These are phyloP conservation scores for Microsporum canis DNA, from an alignment of 2,329 filamentous ascomycete species.

Conservation along the genomic window DNA sequence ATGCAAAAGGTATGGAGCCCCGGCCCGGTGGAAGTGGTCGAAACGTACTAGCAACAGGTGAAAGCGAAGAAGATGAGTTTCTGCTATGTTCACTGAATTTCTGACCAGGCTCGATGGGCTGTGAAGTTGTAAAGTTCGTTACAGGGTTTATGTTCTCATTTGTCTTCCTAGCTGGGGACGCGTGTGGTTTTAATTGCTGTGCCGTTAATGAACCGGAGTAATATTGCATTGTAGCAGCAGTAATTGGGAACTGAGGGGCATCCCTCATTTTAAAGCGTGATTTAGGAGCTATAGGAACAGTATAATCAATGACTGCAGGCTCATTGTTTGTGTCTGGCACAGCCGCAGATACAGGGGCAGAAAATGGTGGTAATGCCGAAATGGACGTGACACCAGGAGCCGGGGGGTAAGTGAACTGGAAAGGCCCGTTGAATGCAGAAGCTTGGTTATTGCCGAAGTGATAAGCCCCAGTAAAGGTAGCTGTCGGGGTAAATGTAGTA, in stretches of 20 bases:
- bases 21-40: neutral
- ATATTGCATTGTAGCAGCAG: conserved; percentile 16
- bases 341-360: neutral
- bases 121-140: neutral
- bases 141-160: conserved; percentile 5
- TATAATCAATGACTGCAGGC: neutral
- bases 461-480: neutral
- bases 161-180: neutral
- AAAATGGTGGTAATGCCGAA: neutral
- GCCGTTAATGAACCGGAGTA: neutral
- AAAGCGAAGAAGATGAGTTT: neutral
- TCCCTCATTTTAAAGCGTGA: conserved; percentile 10
- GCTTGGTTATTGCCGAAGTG: neutral
- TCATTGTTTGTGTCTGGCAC: neutral
- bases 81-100: neutral
- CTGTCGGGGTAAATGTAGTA: neutral
- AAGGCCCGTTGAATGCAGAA: neutral
- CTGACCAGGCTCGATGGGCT: neutral
- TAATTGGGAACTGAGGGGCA: conserved; percentile 10
- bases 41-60: neutral
- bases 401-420: neutral
- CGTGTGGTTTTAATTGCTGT: neutral
- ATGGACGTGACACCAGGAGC: neutral
- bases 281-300: neutral
- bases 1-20: neutral